phyloP scores from a whole-genome alignment of 2,329 filamentous ascomycete genomes.

The Fonsecaea monophora region DNA sequence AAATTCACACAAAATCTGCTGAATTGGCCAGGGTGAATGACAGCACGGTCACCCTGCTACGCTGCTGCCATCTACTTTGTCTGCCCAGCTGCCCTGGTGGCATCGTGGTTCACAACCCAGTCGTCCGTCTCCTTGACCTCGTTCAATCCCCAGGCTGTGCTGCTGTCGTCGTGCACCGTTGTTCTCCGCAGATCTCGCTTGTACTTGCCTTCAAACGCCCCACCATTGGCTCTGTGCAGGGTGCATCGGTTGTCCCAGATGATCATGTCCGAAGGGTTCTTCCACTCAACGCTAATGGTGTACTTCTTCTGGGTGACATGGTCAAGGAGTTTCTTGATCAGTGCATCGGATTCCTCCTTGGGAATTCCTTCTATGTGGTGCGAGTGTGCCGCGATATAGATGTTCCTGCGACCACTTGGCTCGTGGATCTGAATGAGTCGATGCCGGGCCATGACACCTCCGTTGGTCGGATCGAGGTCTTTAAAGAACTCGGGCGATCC shows the following conservation, averaged over 20 bases:
- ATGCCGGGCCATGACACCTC: slow-evolving; percentile 54
- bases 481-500: slow-evolving; percentile 53
- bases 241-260: slow-evolving; percentile 66
- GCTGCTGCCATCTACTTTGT: slow-evolving; percentile 4
- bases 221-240: slow-evolving; percentile 60
- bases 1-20: background rate
- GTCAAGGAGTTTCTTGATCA: slow-evolving; percentile 48
- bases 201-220: slow-evolving; percentile 57
- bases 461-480: slow-evolving; percentile 52
- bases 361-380: slow-evolving; percentile 59
- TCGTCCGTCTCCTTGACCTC: slow-evolving; percentile 35
- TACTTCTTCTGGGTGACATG: slow-evolving; percentile 59
- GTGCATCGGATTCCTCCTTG: slow-evolving; percentile 45
- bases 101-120: slow-evolving; percentile 31
- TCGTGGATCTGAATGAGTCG: slow-evolving; percentile 61
- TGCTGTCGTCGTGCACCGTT: slow-evolving; percentile 61
- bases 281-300: slow-evolving; percentile 56
- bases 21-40: background rate
- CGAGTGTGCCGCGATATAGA: slow-evolving; percentile 62
- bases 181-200: slow-evolving; percentile 62
- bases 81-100: slow-evolving; percentile 23
- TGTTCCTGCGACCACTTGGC: slow-evolving; percentile 57
- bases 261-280: slow-evolving; percentile 57
- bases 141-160: slow-evolving; percentile 54
- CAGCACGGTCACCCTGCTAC: background rate